Evolutionary conservation across 345 rosid genomes (phyloP).

Genomic region (Trapa bicornis): DNA sequence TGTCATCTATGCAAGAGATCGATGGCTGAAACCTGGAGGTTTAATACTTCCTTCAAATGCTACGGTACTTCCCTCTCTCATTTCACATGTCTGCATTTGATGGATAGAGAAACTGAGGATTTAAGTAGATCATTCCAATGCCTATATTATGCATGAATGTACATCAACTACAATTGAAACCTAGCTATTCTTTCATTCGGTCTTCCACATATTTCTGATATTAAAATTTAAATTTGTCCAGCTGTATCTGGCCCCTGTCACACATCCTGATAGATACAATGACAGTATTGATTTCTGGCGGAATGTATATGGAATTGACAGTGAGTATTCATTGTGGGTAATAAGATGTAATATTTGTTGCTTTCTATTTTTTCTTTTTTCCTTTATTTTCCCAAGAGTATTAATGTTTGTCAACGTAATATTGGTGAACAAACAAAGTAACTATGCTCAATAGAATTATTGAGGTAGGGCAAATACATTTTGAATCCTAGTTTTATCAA

Average conservation of each 20-base stretch:
- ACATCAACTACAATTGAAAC: not conserved
- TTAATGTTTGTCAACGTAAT: not conserved
- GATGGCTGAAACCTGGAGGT: constrained; percentile 90
- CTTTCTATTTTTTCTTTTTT: not conserved
- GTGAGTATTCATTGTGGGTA: constrained; percentile 36
- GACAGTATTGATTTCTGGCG: constrained; percentile 97
- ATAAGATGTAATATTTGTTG: not conserved
- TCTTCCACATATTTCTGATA: constrained; percentile 10
- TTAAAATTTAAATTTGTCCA: constrained; percentile 24
- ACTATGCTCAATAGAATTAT: not conserved
- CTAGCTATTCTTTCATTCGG: not conserved
- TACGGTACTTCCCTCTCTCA: constrained; percentile 31
- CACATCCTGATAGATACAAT: constrained; percentile 84
- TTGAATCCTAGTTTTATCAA: not conserved
- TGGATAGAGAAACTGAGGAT: not conserved
- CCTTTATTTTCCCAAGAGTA: not conserved
- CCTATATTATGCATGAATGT: not conserved
- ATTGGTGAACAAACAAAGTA: no score
- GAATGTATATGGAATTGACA: constrained; percentile 91
- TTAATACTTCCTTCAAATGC: constrained; percentile 92
- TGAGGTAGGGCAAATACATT: not conserved
- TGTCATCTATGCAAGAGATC: constrained; percentile 92
- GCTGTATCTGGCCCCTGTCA: constrained; percentile 93
- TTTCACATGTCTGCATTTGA: not conserved
- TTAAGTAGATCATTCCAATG: not conserved